Evolutionary conservation across 23 red algal species (phyloP).

Genomic region (Cyanidium caldarium): DNA sequence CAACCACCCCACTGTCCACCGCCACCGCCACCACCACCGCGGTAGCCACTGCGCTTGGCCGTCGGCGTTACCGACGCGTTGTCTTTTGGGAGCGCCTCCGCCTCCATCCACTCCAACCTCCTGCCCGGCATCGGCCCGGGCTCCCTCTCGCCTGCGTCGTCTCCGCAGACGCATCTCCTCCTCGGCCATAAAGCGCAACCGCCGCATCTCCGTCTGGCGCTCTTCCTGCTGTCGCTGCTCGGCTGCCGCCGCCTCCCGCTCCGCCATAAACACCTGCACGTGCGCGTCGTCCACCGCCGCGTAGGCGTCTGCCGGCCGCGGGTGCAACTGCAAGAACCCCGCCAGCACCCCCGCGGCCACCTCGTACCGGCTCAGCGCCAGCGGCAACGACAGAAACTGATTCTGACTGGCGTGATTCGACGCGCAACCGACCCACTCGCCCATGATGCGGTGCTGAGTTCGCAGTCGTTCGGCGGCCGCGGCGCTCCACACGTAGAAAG

Average conservation of each 20-base stretch:
- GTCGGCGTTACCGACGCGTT: neutral
- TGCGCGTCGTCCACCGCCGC: neutral
- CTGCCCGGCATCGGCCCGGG: neutral
- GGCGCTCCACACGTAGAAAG: neutral
- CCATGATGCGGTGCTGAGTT: conserved; percentile 29
- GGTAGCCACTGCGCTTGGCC: conserved; percentile 3
- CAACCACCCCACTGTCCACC: too few species aligned
- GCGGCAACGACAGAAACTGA: conserved; percentile 53
- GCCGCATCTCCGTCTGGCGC: conserved; percentile 4
- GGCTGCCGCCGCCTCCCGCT: conserved; percentile 1
- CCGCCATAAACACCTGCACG: neutral
- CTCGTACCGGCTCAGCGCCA: conserved; percentile 52
- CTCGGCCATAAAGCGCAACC: conserved; percentile 6
- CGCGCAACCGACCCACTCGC: conserved; percentile 60
- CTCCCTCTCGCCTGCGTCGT: neutral
- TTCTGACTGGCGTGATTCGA: conserved; percentile 64
- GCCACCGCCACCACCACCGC: too few species aligned
- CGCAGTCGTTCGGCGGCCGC: conserved; percentile 7
- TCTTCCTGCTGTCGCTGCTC: conserved; percentile 2
- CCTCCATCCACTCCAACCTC: neutral
- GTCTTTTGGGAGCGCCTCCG: neutral
- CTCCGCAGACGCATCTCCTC: neutral
- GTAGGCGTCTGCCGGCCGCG: conserved; percentile 10
- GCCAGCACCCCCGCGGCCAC: conserved; percentile 23
- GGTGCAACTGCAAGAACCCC: conserved; percentile 21